Evolutionary conservation across 768 basidiomycete genomes (phyloP).

Genomic region (Boletus pseudo-olivaceus): DNA sequence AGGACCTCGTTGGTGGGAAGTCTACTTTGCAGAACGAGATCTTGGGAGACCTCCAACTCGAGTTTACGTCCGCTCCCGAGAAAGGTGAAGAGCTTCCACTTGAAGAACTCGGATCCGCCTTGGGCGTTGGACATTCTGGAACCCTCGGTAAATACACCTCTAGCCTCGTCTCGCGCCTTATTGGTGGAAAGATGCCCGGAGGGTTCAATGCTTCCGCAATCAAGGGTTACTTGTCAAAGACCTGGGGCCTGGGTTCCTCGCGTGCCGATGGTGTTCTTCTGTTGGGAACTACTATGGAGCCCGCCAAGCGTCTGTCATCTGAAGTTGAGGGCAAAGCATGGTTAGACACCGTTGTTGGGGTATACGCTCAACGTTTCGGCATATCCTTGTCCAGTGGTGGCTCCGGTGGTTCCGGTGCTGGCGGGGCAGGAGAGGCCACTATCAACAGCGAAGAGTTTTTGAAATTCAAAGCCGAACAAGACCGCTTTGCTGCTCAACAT

Average conservation of each 20-base stretch:
- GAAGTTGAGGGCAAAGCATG: slow-evolving; percentile 93
- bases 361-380: slow-evolving; percentile 87
- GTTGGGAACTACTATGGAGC: slow-evolving; percentile 89
- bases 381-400: slow-evolving; percentile 75
- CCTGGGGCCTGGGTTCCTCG: slow-evolving; percentile 90
- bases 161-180: slow-evolving; percentile 84
- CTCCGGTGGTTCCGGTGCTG: slow-evolving; percentile 56
- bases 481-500: slow-evolving; percentile 88
- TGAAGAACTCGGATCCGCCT: slow-evolving; percentile 88
- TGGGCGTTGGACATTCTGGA: slow-evolving; percentile 80
- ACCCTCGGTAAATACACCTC: slow-evolving; percentile 90
- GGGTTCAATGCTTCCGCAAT: slow-evolving; percentile 94
- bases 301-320: slow-evolving; percentile 86
- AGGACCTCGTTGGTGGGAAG: slow-evolving; percentile 97
- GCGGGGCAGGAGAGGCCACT: slow-evolving; percentile 67
- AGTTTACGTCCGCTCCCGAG: slow-evolving; percentile 93
- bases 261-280: slow-evolving; percentile 90
- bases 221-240: slow-evolving; percentile 84
- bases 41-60: slow-evolving; percentile 91
- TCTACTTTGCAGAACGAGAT: slow-evolving; percentile 99
- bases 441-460: slow-evolving; percentile 99
- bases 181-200: slow-evolving; percentile 97
- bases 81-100: slow-evolving; percentile 97
- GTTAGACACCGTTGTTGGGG: slow-evolving; percentile 80
- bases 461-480: slow-evolving; percentile 92